These are phyloP conservation scores for Ustilago sp. DNA, from an alignment of 1,284 basidiomycete genomes.

Conservation along the genomic window DNA sequence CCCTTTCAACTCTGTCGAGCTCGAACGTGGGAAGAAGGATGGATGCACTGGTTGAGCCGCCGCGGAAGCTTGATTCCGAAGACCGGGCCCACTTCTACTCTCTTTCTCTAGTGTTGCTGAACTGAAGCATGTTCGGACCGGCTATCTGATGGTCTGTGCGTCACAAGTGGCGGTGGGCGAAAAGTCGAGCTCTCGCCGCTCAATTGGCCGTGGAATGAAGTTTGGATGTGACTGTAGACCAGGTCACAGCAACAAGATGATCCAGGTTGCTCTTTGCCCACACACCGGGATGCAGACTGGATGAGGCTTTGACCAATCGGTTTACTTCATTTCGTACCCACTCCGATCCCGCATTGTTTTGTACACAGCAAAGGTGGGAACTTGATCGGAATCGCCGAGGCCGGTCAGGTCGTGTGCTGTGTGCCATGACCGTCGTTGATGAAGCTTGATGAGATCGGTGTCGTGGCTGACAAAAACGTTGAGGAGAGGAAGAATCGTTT, in stretches of 20 bases:
- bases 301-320: too few species aligned
- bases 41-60: neutral
- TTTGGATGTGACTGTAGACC: neutral
- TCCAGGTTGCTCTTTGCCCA: neutral
- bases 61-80: neutral
- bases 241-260: neutral
- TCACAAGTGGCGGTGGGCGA: neutral
- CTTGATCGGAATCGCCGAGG: neutral
- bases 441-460: constrained; percentile 10
- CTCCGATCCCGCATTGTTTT: neutral
- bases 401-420: neutral
- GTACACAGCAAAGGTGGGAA: neutral
- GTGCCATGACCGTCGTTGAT: neutral
- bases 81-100: neutral
- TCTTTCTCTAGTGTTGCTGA: neutral
- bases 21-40: neutral
- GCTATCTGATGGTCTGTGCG: neutral
- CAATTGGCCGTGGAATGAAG: neutral
- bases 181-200: neutral
- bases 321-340: neutral
- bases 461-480: constrained; percentile 10
- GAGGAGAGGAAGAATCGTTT: neutral
- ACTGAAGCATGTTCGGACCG: constrained; percentile 1
- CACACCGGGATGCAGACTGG: too few species aligned
- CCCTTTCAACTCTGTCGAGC: neutral